These are phyloP conservation scores for Oryza coarctata DNA, from an alignment of 176 grass and related monocot genomes.

Conservation along the genomic window DNA sequence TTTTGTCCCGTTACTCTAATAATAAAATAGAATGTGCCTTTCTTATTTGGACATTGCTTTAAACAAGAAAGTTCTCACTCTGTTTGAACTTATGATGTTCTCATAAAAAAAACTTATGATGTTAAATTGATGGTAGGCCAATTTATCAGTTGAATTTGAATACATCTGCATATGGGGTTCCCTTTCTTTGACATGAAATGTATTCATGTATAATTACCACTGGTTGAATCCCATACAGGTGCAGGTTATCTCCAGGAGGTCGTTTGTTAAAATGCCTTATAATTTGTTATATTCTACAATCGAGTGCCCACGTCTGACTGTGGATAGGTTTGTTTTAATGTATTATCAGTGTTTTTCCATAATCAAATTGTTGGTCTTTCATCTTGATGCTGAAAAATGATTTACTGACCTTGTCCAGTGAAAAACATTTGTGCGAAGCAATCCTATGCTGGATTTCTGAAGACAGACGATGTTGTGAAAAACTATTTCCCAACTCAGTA, in stretches of 20 bases:
- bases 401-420: slow-evolving; percentile 41
- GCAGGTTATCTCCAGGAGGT: slow-evolving; percentile 27
- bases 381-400: slow-evolving; percentile 6
- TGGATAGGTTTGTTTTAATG: slow-evolving; percentile 52
- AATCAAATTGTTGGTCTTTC: not conserved
- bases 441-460: slow-evolving; percentile 54
- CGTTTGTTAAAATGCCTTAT: slow-evolving; percentile 68
- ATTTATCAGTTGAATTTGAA: not conserved
- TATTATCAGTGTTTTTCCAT: slow-evolving; percentile 1
- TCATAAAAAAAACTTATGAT: not conserved
- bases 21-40: not conserved
- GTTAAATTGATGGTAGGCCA: not conserved
- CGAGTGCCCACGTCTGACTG: slow-evolving; percentile 46
- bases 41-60: not conserved
- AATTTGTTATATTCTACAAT: slow-evolving; percentile 50
- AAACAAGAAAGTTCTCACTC: not conserved
- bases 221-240: slow-evolving; percentile 30
- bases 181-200: not conserved
- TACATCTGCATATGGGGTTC: not conserved
- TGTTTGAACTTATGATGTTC: not conserved
- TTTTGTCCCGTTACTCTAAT: not conserved
- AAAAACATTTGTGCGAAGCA: slow-evolving; percentile 65
- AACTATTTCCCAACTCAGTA: not conserved
- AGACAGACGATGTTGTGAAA: slow-evolving; percentile 21
- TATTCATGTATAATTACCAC: not conserved